These are phyloP conservation scores for Trichosporon coremiiforme DNA, from an alignment of 1,284 basidiomycete genomes.

Conservation along the genomic window DNA sequence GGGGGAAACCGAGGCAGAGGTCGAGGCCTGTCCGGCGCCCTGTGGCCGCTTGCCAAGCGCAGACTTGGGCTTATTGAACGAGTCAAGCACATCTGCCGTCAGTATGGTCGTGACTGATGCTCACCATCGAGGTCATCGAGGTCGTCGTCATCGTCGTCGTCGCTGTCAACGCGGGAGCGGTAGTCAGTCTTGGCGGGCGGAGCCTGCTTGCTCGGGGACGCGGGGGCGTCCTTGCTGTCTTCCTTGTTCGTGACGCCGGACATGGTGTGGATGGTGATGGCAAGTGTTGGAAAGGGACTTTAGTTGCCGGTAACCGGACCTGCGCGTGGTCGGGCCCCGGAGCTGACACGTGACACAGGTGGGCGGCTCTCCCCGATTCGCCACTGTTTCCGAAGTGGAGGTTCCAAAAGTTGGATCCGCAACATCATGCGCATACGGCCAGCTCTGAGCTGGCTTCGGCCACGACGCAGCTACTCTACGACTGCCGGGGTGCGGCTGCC, in stretches of 20 bases:
- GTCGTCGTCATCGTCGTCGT: constrained; percentile 13
- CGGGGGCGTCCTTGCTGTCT: neutral
- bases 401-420: neutral
- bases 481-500: constrained; percentile 29
- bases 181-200: constrained; percentile 9
- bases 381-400: constrained; percentile 7
- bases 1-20: constrained; percentile 17
- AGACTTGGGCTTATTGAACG: constrained; percentile 41
- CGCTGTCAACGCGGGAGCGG: constrained; percentile 6
- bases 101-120: neutral
- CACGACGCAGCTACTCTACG: constrained; percentile 2
- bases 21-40: constrained; percentile 4
- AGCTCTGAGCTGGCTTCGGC: neutral
- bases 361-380: neutral
- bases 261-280: constrained; percentile 17
- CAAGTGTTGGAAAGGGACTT: constrained; percentile 3
- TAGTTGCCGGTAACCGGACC: constrained; percentile 5
- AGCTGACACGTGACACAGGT: neutral
- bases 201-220: neutral
- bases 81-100: constrained; percentile 50
- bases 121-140: constrained; percentile 13
- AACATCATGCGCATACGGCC: neutral
- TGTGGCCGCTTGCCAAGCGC: constrained; percentile 23
- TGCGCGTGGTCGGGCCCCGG: constrained; percentile 6
- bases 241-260: constrained; percentile 12